phyloP scores from a whole-genome alignment of 371 early-diverging fungal genomes.

The Mucor piriformis region DNA sequence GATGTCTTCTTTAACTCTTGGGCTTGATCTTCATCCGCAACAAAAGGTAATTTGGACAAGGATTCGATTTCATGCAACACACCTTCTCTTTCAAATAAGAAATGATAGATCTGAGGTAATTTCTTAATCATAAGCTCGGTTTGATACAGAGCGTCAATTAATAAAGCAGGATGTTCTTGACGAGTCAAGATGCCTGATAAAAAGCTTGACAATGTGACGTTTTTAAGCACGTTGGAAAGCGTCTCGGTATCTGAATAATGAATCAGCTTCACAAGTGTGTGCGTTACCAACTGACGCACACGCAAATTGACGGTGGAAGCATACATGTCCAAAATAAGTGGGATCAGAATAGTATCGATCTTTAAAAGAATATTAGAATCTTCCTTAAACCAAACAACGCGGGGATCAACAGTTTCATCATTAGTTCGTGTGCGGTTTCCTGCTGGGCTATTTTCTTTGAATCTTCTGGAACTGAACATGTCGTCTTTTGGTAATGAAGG shows the following conservation, averaged over 20 bases:
- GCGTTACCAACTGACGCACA: conserved; percentile 60
- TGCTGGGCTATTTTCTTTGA: conserved; percentile 25
- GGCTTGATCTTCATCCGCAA: conserved; percentile 1
- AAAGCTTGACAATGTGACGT: conserved; percentile 60
- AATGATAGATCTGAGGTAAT: conserved; percentile 54
- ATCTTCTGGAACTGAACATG: conserved; percentile 43
- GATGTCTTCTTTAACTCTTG: background rate
- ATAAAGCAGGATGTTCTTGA: conserved; percentile 58
- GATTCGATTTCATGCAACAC: conserved; percentile 61
- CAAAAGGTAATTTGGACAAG: conserved; percentile 39
- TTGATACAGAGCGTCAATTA: conserved; percentile 61
- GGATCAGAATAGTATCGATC: conserved; percentile 53
- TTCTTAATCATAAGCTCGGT: conserved; percentile 59
- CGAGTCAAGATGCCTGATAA: conserved; percentile 63
- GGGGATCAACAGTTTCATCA: conserved; percentile 31
- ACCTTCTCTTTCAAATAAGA: conserved; percentile 68
- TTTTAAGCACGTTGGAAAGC: conserved; percentile 41
- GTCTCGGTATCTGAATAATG: conserved; percentile 45
- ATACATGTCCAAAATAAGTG: conserved; percentile 61
- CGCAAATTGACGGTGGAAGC: conserved; percentile 58
- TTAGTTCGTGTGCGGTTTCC: no score
- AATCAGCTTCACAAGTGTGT: conserved; percentile 57
- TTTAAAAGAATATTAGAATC: conserved; percentile 42
- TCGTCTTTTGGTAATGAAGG: conserved; percentile 68
- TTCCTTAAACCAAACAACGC: conserved; percentile 42